phyloP scores from a whole-genome alignment of 768 basidiomycete species.

The Amanita pseudoporphyria region DNA sequence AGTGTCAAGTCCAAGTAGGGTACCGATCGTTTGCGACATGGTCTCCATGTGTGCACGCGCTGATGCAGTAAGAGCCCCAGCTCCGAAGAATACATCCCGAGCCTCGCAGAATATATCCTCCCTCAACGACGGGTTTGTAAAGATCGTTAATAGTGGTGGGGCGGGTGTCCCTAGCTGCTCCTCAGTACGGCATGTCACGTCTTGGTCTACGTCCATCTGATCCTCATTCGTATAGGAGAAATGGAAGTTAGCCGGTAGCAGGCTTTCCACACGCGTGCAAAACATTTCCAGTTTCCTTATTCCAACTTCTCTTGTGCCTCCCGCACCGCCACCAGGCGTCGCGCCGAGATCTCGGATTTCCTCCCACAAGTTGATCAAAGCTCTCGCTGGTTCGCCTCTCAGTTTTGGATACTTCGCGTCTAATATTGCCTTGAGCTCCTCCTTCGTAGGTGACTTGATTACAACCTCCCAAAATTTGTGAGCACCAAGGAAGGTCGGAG shows the following conservation, averaged over 20 bases:
- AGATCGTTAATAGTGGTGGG: conserved; percentile 31
- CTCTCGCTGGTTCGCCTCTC: conserved; percentile 32
- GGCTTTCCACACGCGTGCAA: conserved; percentile 58
- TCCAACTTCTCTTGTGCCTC: conserved; percentile 54
- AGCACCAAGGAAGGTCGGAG: conserved; percentile 71
- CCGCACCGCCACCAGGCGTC: conserved; percentile 18
- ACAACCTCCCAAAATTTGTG: conserved; percentile 75
- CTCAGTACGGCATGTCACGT: background rate
- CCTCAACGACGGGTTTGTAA: conserved; percentile 65
- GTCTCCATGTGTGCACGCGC: conserved; percentile 39
- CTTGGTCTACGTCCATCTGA: conserved; percentile 29
- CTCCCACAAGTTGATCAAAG: conserved; percentile 65
- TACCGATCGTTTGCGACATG: conserved; percentile 46
- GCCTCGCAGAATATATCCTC: conserved; percentile 89
- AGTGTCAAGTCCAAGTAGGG: conserved; percentile 52
- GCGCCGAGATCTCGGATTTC: conserved; percentile 38
- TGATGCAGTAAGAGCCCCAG: conserved; percentile 42
- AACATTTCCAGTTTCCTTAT: conserved; percentile 79
- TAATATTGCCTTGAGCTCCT: conserved; percentile 68
- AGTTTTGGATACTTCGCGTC: conserved; percentile 56
- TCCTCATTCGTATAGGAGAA: conserved; percentile 28
- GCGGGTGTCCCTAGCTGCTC: conserved; percentile 5
- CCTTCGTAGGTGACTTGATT: conserved; percentile 46
- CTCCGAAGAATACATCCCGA: conserved; percentile 86
- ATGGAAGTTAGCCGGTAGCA: conserved; percentile 43